Conservation (phyloP, 1,139 yeast genomes). For the Magnusiomyces suaveolens region DNA sequence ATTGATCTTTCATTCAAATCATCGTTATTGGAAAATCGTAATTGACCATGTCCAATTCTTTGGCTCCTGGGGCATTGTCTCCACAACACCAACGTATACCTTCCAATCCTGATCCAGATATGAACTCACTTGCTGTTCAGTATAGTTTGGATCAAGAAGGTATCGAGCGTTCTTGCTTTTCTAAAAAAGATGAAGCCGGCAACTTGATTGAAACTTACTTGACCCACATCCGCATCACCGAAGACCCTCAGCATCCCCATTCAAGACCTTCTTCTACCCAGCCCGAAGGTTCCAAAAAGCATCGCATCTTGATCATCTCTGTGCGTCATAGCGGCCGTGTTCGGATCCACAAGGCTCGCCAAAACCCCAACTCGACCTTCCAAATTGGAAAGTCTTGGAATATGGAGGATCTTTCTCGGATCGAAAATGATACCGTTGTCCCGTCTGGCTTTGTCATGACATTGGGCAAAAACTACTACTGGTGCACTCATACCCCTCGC, state of each 20-base stretch:
- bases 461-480: constrained; percentile 73
- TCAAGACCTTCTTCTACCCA: constrained; percentile 25
- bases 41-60: background rate
- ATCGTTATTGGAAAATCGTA: background rate
- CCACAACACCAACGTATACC: too few relatives aligned
- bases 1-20: too few relatives aligned
- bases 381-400: constrained; percentile 96
- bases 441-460: constrained; percentile 41
- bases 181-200: constrained; percentile 28
- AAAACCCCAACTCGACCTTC: constrained; percentile 58
- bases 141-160: constrained; percentile 42
- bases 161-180: constrained; percentile 39
- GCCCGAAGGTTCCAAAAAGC: constrained; percentile 23
- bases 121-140: constrained; percentile 37
- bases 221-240: constrained; percentile 47
- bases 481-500: constrained; percentile 64
- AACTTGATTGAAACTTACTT: constrained; percentile 39
- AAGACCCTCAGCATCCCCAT: constrained; percentile 24
- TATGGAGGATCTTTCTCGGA: constrained; percentile 53
- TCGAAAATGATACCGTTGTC: constrained; percentile 46
- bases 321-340: constrained; percentile 53
- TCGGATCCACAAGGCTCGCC: constrained; percentile 78
- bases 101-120: background rate
- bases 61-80: background rate
- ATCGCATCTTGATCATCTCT: constrained; percentile 37